phyloP scores from a whole-genome alignment of 129 eudicot species.

The Lactuca saligna region DNA sequence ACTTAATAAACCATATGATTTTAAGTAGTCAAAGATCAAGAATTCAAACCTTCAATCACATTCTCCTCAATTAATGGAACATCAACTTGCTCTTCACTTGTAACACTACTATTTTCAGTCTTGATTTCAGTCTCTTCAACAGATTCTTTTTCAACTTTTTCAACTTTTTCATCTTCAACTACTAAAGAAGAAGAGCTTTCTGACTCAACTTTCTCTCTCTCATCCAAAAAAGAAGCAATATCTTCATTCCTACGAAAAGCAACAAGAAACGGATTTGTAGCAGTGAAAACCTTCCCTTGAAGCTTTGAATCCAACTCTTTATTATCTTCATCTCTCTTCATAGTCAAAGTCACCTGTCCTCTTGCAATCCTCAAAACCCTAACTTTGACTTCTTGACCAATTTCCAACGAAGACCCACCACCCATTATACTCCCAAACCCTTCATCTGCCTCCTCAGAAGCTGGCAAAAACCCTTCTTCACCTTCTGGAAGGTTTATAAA shows the following conservation, averaged over 20 bases:
- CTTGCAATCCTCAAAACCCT: constrained; percentile 74
- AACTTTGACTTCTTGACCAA: constrained; percentile 85
- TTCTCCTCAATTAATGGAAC: constrained; percentile 17
- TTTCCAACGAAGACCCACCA: constrained; percentile 54
- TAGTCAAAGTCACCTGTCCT: constrained; percentile 78
- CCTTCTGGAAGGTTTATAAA: constrained; percentile 86
- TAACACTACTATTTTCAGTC: too few species aligned
- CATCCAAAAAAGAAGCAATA: constrained; percentile 73
- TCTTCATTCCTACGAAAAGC: constrained; percentile 76
- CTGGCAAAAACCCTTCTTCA: constrained; percentile 91
- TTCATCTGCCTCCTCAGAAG: constrained; percentile 74
- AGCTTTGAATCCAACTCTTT: constrained; percentile 46
- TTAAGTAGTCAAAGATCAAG: constrained; percentile 1
- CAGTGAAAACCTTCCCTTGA: constrained; percentile 52
- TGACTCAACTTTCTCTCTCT: constrained; percentile 48
- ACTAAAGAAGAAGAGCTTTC: constrained; percentile 6
- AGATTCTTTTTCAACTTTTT: constrained; percentile 25
- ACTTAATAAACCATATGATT: background rate
- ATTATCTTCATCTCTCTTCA: constrained; percentile 66
- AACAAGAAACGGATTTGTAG: constrained; percentile 75
- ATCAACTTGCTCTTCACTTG: constrained; percentile 19
- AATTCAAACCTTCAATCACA: constrained; percentile 35
- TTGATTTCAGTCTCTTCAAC: constrained; percentile 33
- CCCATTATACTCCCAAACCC: constrained; percentile 63
- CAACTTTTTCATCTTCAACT: constrained; percentile 15